These are phyloP conservation scores for Aspergillus baeticus DNA, from an alignment of 495 filamentous ascomycete genomes.

Conservation along the genomic window DNA sequence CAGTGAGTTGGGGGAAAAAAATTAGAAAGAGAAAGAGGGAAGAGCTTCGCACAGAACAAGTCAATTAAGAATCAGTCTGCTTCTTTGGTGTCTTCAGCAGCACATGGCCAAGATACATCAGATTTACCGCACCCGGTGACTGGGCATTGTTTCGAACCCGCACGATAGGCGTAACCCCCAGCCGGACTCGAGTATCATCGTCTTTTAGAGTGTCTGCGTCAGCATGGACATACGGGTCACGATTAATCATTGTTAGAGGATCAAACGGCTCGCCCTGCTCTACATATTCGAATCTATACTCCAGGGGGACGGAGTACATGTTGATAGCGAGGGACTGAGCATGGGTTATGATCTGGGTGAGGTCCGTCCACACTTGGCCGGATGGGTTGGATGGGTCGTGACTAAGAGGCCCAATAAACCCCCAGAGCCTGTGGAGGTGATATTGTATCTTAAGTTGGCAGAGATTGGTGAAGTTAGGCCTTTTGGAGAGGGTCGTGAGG, in stretches of 20 bases:
- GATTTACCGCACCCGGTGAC: constrained; percentile 1
- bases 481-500: constrained; percentile 6
- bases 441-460: constrained; percentile 7
- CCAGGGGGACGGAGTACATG: constrained; percentile 22
- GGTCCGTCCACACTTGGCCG: constrained; percentile 18
- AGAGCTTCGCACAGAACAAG: too few relatives aligned
- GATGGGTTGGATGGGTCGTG: constrained; percentile 5
- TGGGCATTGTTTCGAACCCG: constrained; percentile 15
- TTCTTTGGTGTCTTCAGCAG: constrained; percentile 14
- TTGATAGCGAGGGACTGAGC: constrained; percentile 25
- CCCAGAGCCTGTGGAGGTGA: constrained; percentile 22
- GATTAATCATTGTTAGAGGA: constrained; percentile 25
- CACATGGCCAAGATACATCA: constrained; percentile 16
- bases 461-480: constrained; percentile 21
- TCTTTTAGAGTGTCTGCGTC: constrained; percentile 12
- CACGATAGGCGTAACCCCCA: constrained; percentile 17
- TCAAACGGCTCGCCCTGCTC: constrained; percentile 25
- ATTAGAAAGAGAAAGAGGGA: not conserved
- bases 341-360: constrained; percentile 20
- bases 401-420: constrained; percentile 17
- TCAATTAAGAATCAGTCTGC: not conserved
- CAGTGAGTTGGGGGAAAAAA: not conserved
- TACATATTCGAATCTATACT: constrained; percentile 27
- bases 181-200: constrained; percentile 13
- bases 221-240: constrained; percentile 16